These are phyloP conservation scores for Claviceps sp. DNA, from an alignment of 2,329 filamentous ascomycete species.

Conservation along the genomic window DNA sequence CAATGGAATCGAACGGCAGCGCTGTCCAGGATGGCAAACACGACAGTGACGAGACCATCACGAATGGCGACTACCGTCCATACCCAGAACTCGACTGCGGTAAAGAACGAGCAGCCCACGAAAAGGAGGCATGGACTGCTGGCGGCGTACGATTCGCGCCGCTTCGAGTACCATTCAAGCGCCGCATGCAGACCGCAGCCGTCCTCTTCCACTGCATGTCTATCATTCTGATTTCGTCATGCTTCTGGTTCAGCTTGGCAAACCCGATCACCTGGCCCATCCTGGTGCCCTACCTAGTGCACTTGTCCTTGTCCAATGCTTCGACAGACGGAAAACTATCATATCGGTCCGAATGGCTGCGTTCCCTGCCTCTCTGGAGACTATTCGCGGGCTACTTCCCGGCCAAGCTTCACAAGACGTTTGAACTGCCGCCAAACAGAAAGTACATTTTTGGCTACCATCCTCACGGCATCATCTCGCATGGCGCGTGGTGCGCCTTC, in stretches of 20 bases:
- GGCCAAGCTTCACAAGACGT: conserved; percentile 72
- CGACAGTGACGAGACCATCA: not conserved
- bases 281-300: conserved; percentile 63
- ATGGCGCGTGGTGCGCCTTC: conserved; percentile 89
- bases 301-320: conserved; percentile 68
- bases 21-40: not conserved
- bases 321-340: conserved; percentile 62
- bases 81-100: conserved; percentile 18
- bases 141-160: conserved; percentile 72
- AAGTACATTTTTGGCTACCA: conserved; percentile 98
- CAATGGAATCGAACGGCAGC: not conserved
- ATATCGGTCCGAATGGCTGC: conserved; percentile 61
- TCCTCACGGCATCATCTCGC: conserved; percentile 92
- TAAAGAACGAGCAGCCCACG: conserved; percentile 9
- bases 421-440: conserved; percentile 61
- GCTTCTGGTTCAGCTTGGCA: conserved; percentile 84
- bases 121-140: conserved; percentile 21
- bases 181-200: conserved; percentile 65
- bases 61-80: conserved; percentile 7
- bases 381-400: conserved; percentile 91
- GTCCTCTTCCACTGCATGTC: conserved; percentile 62
- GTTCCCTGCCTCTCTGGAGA: conserved; percentile 65
- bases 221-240: conserved; percentile 55
- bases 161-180: conserved; percentile 54
- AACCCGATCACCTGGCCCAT: conserved; percentile 87